Conservation (phyloP, 768 basidiomycete genomes). For the Pleurotus platypus region DNA sequence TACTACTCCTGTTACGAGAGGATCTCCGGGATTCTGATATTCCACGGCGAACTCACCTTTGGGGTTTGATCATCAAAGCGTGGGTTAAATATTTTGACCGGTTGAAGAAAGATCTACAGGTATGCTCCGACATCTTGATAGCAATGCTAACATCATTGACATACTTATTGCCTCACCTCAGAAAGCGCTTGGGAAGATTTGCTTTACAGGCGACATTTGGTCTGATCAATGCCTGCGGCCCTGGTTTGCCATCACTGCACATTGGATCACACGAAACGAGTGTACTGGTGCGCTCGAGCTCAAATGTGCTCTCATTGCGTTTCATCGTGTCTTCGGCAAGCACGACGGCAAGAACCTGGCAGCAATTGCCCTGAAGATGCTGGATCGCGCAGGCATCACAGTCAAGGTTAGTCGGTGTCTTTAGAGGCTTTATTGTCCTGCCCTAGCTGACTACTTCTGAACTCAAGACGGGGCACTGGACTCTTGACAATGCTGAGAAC, state of each 20-base stretch:
- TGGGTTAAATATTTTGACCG: constrained; percentile 18
- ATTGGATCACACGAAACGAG: constrained; percentile 13
- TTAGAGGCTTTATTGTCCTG: background rate
- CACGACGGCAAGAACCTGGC: constrained; percentile 13
- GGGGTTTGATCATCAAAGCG: constrained; percentile 15
- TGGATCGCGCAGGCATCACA: constrained; percentile 5
- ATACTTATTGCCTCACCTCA: constrained; percentile 4
- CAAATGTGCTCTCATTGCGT: constrained; percentile 11
- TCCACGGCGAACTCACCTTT: constrained; percentile 19
- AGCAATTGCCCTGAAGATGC: background rate
- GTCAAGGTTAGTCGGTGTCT: background rate
- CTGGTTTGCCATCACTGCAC: constrained; percentile 14
- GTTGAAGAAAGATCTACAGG: constrained; percentile 19
- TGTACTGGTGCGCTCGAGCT: background rate
- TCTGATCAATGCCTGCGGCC: constrained; percentile 7
- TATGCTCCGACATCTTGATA: constrained; percentile 7
- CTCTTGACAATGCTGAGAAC: constrained; percentile 15
- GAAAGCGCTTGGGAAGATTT: constrained; percentile 8
- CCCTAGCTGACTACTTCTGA: background rate
- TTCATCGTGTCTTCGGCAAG: constrained; percentile 12
- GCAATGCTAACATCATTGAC: background rate
- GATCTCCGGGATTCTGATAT: constrained; percentile 21
- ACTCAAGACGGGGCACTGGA: constrained; percentile 8
- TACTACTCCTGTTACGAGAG: constrained; percentile 19
- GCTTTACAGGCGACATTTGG: constrained; percentile 17